Evolutionary conservation across 139 green algal genomes (phyloP).

Genomic region (Coelastrella sp.): DNA sequence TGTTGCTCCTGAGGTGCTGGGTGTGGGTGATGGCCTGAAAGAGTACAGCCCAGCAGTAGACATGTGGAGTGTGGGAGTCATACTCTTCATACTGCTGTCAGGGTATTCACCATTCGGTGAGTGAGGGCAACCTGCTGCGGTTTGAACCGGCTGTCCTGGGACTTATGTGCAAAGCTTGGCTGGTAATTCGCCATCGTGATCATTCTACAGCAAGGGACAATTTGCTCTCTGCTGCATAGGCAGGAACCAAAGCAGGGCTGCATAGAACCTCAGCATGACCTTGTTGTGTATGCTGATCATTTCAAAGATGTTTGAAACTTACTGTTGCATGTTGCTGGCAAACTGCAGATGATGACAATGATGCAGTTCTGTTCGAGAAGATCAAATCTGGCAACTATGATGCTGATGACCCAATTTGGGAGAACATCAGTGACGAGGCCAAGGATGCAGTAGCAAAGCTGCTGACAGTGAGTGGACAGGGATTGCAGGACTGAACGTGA

Average conservation of each 20-base stretch:
- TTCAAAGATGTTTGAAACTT: no score
- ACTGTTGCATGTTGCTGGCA: no score
- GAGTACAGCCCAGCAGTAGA: slow-evolving; percentile 78
- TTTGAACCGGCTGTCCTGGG: neutral
- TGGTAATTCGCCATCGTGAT: no score
- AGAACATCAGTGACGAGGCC: slow-evolving; percentile 72
- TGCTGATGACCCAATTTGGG: slow-evolving; percentile 85
- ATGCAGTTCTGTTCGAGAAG: slow-evolving; percentile 85
- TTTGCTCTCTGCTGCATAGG: no score
- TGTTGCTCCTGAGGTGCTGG: slow-evolving; percentile 80
- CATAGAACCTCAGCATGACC: no score
- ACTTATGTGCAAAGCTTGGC: no score
- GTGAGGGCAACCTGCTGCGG: neutral
- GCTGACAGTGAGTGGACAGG: slow-evolving; percentile 57
- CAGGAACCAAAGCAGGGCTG: no score
- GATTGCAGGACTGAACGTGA: no score
- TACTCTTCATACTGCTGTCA: slow-evolving; percentile 78
- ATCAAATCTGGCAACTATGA: slow-evolving; percentile 84
- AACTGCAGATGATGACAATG: slow-evolving; percentile 81
- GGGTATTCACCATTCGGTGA: slow-evolving; percentile 83
- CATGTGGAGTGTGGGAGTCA: slow-evolving; percentile 87
- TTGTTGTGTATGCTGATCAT: no score
- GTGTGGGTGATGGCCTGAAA: slow-evolving; percentile 74
- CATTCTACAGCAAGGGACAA: no score
- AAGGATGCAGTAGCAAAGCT: slow-evolving; percentile 81